Conservation (phyloP, 192 early-diverging fungal genomes). For the Dispira simplex region DNA sequence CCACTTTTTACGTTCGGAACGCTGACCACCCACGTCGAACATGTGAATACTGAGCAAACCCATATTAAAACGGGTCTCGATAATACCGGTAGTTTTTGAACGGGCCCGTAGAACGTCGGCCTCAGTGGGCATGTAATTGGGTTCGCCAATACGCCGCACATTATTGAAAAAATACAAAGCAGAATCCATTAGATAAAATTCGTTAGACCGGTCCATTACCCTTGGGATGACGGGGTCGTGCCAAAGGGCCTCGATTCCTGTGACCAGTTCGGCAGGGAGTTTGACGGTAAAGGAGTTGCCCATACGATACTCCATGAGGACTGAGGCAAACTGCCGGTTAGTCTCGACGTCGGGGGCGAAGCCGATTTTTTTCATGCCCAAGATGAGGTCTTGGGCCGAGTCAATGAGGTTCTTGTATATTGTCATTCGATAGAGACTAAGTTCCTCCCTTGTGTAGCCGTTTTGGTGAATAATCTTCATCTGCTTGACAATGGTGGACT, state of each 20-base stretch:
- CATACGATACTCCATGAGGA: constrained; percentile 20
- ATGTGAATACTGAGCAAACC: constrained; percentile 79
- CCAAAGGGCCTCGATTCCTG: constrained; percentile 56
- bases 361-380: constrained; percentile 49
- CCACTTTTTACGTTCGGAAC: constrained; percentile 76
- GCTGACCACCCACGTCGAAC: constrained; percentile 80
- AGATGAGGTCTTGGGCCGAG: constrained; percentile 58
- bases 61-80: constrained; percentile 87
- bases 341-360: constrained; percentile 31
- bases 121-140: constrained; percentile 80
- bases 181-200: constrained; percentile 86
- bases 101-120: constrained; percentile 93
- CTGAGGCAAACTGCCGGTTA: constrained; percentile 22
- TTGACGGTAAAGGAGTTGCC: constrained; percentile 37
- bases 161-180: constrained; percentile 90
- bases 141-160: constrained; percentile 65
- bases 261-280: constrained; percentile 48
- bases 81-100: constrained; percentile 95
- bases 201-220: constrained; percentile 53
- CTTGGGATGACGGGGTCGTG: constrained; percentile 45
- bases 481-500: constrained; percentile 92
- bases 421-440: constrained; percentile 54
- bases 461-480: constrained; percentile 97
- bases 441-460: constrained; percentile 70
- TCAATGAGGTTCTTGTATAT: constrained; percentile 81